phyloP scores from a whole-genome alignment of 352 stramenopile genomes.

The Pythium scleroteichum region DNA sequence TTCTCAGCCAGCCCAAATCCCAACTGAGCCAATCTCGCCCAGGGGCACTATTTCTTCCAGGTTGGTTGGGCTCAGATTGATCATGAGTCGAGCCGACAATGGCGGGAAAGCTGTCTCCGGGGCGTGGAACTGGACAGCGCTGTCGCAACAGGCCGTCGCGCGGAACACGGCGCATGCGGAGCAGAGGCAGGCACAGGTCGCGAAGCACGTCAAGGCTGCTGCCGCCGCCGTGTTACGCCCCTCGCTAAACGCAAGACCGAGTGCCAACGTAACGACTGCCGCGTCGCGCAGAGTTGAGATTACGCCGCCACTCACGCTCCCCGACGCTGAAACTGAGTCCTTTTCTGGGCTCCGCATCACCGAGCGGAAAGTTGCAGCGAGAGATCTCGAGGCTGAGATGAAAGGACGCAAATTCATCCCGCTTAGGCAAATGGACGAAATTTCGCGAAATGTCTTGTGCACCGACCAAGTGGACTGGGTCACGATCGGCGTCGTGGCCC shows the following conservation, averaged over 20 bases:
- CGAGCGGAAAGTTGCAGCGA: slow-evolving; percentile 47
- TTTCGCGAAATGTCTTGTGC: slow-evolving; percentile 53
- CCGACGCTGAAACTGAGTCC: slow-evolving; percentile 25
- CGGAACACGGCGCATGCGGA: slow-evolving; percentile 26
- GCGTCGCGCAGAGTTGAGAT: not conserved
- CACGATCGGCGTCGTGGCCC: slow-evolving; percentile 72
- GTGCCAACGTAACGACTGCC: not conserved
- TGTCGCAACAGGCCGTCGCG: slow-evolving; percentile 38
- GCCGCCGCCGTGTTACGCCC: slow-evolving; percentile 16
- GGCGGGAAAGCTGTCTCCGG: slow-evolving; percentile 4
- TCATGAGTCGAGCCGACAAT: slow-evolving; percentile 3
- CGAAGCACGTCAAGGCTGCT: slow-evolving; percentile 20
- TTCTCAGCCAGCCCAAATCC: too few species aligned
- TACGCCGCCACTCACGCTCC: slow-evolving; percentile 14
- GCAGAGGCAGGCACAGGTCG: slow-evolving; percentile 18
- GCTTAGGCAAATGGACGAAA: slow-evolving; percentile 55
- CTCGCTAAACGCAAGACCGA: not conserved
- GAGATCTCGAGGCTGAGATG: slow-evolving; percentile 61
- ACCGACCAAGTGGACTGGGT: slow-evolving; percentile 78
- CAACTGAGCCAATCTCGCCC: not conserved
- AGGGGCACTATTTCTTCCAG: slow-evolving; percentile 5
- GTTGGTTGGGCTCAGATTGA: not conserved
- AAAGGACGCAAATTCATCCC: slow-evolving; percentile 66
- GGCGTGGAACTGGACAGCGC: slow-evolving; percentile 55
- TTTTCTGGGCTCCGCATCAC: slow-evolving; percentile 69